These are phyloP conservation scores for Epicoccum sorghinum DNA, from an alignment of 2,329 filamentous ascomycete species.

Conservation along the genomic window DNA sequence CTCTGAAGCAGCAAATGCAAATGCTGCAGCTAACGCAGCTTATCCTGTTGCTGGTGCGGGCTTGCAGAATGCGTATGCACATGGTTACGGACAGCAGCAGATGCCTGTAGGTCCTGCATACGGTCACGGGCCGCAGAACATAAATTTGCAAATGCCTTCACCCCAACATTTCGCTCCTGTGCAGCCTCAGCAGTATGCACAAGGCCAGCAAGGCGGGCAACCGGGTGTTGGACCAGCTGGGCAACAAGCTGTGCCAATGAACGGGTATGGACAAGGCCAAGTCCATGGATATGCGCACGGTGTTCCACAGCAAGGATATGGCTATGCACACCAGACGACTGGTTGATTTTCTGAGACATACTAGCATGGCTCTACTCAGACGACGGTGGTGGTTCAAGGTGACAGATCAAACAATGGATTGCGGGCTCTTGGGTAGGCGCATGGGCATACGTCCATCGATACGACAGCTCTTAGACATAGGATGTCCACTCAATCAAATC, in stretches of 20 bases:
- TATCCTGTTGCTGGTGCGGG: neutral
- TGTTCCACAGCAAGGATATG: conserved; percentile 1
- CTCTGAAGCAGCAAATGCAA: conserved; percentile 13
- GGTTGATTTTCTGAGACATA: neutral
- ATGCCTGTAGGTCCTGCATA: conserved; percentile 1
- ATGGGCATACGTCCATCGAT: no score
- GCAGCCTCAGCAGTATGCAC: conserved; percentile 2
- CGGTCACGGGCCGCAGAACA: conserved; percentile 10
- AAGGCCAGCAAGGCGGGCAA: neutral
- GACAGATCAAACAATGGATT: no score
- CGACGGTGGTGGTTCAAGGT: neutral
- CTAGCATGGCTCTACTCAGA: neutral
- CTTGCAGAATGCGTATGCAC: conserved; percentile 5
- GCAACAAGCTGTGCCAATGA: neutral
- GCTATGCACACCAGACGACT: conserved; percentile 1
- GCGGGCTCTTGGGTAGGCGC: no score
- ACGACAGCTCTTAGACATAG: no score
- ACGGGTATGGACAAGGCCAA: neutral
- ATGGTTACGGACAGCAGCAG: conserved; percentile 6
- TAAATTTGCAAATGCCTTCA: conserved; percentile 1
- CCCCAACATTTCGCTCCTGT: neutral
- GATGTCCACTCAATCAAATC: no score
- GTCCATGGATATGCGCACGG: neutral
- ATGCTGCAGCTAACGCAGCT: conserved; percentile 10
- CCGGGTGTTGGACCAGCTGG: neutral